phyloP scores from a whole-genome alignment of 306 rosid genomes.

The Castanopsis chinensis region DNA sequence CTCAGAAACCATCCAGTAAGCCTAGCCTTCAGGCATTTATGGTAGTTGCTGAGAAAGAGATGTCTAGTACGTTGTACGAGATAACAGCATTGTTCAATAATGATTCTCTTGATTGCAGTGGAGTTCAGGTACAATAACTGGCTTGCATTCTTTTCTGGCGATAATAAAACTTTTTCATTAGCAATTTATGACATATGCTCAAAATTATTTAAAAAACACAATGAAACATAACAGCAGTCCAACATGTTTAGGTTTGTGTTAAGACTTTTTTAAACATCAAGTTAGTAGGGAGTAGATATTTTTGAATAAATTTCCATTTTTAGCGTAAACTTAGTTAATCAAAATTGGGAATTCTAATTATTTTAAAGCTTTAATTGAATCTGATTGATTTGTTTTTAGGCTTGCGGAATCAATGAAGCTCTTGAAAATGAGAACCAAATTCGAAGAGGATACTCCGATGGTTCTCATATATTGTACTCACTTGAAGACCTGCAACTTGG shows the following conservation, averaged over 20 bases:
- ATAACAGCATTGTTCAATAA: slow-evolving; percentile 49
- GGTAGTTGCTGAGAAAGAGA: slow-evolving; percentile 79
- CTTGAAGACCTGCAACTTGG: slow-evolving; percentile 73
- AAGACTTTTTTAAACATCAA: neutral
- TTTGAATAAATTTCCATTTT: neutral
- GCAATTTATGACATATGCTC: neutral
- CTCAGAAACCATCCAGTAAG: slow-evolving; percentile 54
- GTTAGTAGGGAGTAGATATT: neutral
- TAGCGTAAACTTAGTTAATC: neutral
- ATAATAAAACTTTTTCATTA: slow-evolving; percentile 12
- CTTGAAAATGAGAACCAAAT: slow-evolving; percentile 67
- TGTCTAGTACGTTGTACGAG: slow-evolving; percentile 51
- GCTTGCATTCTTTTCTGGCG: slow-evolving; percentile 1
- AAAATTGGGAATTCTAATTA: slow-evolving; percentile 10
- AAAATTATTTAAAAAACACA: neutral
- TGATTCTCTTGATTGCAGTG: slow-evolving; percentile 49
- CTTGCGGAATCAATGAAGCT: slow-evolving; percentile 65
- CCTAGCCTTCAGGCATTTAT: slow-evolving; percentile 77
- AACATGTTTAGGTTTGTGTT: neutral
- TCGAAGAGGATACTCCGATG: slow-evolving; percentile 63
- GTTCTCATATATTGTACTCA: slow-evolving; percentile 61
- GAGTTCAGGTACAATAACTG: slow-evolving; percentile 64
- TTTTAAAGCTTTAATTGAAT: slow-evolving; percentile 25
- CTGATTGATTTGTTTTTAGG: slow-evolving; percentile 42
- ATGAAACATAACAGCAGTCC: neutral